Conservation (phyloP, 352 stramenopile genomes). For the Phytophthora pistaciae region DNA sequence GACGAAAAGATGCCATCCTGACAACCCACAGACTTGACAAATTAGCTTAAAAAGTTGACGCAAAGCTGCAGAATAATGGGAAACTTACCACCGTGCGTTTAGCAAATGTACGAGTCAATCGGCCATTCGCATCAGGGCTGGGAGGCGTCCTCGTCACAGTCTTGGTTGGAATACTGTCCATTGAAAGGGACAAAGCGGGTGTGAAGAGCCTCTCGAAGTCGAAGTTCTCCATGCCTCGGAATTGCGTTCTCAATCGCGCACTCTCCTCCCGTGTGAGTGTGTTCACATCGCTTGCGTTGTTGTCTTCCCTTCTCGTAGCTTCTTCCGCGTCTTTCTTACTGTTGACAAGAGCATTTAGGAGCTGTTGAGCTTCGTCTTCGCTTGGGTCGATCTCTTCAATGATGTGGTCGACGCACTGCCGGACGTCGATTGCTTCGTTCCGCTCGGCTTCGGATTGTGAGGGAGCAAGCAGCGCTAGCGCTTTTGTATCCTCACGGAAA, state of each 20-base stretch:
- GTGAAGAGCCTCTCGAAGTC: conserved; percentile 64
- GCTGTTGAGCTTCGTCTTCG: conserved; percentile 15
- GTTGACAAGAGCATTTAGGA: conserved; percentile 1
- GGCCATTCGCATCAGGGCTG: conserved; percentile 20
- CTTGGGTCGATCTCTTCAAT: conserved; percentile 27
- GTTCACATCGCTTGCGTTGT: not conserved
- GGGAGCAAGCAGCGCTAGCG: conserved; percentile 29
- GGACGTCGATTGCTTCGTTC: conserved; percentile 28
- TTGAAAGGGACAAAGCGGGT: conserved; percentile 35
- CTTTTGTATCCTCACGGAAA: conserved; percentile 1
- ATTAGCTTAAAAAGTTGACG: not conserved
- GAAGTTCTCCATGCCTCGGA: conserved; percentile 54
- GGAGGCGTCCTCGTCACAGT: conserved; percentile 1
- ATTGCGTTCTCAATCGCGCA: conserved; percentile 30
- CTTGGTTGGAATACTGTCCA: conserved; percentile 17
- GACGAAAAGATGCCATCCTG: conserved; percentile 50
- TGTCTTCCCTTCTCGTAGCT: conserved; percentile 9
- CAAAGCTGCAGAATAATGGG: not conserved
- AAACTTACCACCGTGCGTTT: conserved; percentile 22
- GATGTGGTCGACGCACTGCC: conserved; percentile 33
- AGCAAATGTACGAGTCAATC: conserved; percentile 35
- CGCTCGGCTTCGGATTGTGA: conserved; percentile 22
- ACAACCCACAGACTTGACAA: not conserved
- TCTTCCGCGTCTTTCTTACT: not conserved
- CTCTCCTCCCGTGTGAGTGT: conserved; percentile 17